phyloP scores from a whole-genome alignment of 306 rosid genomes.

The Malus asiatica region DNA sequence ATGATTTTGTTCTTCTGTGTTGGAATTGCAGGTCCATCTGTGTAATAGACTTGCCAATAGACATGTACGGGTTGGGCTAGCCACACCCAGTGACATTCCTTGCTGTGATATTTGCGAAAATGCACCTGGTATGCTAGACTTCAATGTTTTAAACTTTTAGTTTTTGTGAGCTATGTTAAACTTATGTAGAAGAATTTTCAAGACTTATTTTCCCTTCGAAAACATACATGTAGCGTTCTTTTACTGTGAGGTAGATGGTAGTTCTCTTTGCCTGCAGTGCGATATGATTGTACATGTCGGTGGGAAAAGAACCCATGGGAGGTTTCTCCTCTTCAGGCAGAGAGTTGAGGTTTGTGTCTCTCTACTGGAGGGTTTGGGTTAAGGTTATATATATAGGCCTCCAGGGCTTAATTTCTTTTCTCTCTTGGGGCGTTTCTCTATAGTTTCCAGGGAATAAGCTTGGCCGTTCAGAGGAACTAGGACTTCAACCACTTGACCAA shows the following conservation, averaged over 20 bases:
- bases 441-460: constrained; percentile 50
- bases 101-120: constrained; percentile 74
- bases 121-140: constrained; percentile 45
- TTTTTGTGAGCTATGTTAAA: not conserved
- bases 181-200: constrained; percentile 5
- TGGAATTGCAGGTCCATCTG: constrained; percentile 55
- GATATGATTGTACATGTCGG: constrained; percentile 74
- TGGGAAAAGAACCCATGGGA: constrained; percentile 61
- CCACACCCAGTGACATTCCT: constrained; percentile 55
- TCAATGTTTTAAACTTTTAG: not conserved
- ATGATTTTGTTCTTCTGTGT: constrained; percentile 5
- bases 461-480: constrained; percentile 28
- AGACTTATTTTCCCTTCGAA: not conserved
- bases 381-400: not conserved
- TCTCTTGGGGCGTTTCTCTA: constrained; percentile 8
- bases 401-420: not conserved
- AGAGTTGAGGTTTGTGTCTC: constrained; percentile 48
- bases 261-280: constrained; percentile 72
- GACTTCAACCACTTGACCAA: constrained; percentile 27
- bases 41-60: constrained; percentile 73
- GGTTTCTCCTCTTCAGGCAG: constrained; percentile 62
- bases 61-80: constrained; percentile 65
- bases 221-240: constrained; percentile 57
- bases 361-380: constrained; percentile 5
- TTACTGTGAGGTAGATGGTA: constrained; percentile 72